These are phyloP conservation scores for Solanum stenotomum DNA, from an alignment of 257 asterid genomes.

Conservation along the genomic window DNA sequence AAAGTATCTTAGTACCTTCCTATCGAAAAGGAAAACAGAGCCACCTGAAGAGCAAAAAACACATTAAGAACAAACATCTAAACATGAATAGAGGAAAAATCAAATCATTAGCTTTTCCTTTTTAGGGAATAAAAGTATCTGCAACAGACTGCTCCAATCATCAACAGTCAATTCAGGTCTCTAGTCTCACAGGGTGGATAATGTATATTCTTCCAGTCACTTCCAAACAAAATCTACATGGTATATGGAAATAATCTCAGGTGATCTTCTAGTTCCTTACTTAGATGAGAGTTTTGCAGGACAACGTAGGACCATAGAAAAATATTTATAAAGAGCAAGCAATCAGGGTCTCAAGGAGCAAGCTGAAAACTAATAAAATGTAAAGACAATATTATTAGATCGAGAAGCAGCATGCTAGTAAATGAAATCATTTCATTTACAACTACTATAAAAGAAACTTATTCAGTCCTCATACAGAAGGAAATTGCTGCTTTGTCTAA, in stretches of 20 bases:
- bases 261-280: not conserved
- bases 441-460: not conserved
- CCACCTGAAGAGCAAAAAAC: conserved; percentile 58
- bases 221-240: not conserved
- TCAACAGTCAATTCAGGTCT: not conserved
- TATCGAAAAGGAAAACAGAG: conserved; percentile 89
- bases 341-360: not conserved
- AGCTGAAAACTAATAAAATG: not conserved
- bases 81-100: not conserved
- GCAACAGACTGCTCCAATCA: not conserved
- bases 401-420: not conserved
- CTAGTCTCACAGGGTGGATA: not conserved
- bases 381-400: not conserved
- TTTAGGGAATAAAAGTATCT: not conserved
- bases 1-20: conserved; percentile 84
- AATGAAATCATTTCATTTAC: not conserved
- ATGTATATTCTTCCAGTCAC: not conserved
- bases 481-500: not conserved
- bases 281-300: not conserved
- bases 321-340: not conserved
- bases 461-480: not conserved
- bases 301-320: not conserved
- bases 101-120: not conserved
- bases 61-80: conserved; percentile 3
- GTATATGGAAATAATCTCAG: not conserved